Evolutionary conservation across 2,329 filamentous ascomycete species (phyloP).

Genomic region (Fusarium redolens): DNA sequence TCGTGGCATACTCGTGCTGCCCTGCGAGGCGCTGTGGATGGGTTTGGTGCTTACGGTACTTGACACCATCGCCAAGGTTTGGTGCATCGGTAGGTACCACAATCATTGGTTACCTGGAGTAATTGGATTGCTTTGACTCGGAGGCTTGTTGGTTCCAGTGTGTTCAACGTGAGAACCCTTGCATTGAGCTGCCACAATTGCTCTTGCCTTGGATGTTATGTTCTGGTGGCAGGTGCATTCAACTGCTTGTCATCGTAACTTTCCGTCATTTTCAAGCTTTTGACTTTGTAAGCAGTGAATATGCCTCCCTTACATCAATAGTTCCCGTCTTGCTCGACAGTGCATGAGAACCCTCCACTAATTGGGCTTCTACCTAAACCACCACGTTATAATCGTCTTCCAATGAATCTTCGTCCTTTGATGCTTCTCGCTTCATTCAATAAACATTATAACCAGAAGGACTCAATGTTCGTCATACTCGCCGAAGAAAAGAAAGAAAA

Average conservation of each 20-base stretch:
- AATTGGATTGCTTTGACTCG: constrained; percentile 18
- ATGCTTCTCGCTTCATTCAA: neutral
- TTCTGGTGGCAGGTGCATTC: neutral
- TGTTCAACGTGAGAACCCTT: constrained; percentile 25
- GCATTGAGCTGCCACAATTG: constrained; percentile 13
- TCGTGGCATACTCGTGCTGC: constrained; percentile 33
- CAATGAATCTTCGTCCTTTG: neutral
- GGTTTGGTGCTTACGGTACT: constrained; percentile 9
- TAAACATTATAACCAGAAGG: neutral
- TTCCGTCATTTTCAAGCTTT: neutral
- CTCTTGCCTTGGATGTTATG: constrained; percentile 9
- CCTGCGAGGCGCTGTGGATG: neutral
- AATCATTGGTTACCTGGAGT: neutral
- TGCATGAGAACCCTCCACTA: neutral
- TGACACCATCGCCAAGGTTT: constrained; percentile 13
- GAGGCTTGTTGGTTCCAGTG: constrained; percentile 2
- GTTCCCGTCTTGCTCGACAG: neutral
- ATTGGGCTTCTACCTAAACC: neutral
- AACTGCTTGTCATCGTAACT: constrained; percentile 14
- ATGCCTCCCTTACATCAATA: neutral
- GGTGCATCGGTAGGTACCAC: constrained; percentile 13
- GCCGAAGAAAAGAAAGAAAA: neutral
- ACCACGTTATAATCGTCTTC: too few species aligned
- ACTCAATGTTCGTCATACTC: neutral
- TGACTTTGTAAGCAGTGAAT: constrained; percentile 11